Conservation (phyloP, 495 filamentous ascomycete genomes). For the Daldinia concentrica region DNA sequence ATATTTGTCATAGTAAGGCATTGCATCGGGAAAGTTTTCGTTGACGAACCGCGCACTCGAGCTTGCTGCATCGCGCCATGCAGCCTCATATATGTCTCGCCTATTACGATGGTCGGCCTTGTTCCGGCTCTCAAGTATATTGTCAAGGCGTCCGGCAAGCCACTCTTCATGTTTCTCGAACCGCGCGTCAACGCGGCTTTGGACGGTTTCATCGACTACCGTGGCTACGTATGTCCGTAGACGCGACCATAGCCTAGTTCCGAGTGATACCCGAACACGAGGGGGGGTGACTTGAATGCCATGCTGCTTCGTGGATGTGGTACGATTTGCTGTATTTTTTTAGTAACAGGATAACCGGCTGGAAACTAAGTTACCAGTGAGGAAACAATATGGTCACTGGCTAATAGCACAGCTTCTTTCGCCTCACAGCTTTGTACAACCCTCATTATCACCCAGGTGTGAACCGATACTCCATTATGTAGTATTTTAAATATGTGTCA, state of each 20-base stretch:
- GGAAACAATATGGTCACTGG: background rate
- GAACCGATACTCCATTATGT: background rate
- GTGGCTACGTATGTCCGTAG: background rate
- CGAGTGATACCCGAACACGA: background rate
- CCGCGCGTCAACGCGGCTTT: background rate
- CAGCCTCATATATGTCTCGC: conserved; percentile 1
- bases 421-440: background rate
- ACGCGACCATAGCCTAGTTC: background rate
- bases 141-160: background rate
- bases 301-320: background rate
- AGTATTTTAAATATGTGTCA: background rate
- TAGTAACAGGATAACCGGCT: background rate
- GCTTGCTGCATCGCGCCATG: background rate
- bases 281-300: background rate
- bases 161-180: background rate
- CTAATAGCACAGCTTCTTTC: background rate
- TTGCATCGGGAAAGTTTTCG: background rate
- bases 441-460: background rate
- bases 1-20: background rate
- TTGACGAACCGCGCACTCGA: conserved; percentile 1
- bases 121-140: background rate
- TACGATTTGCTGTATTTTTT: background rate
- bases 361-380: background rate
- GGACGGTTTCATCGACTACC: background rate
- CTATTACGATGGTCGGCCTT: background rate